Evolutionary conservation across 1,139 yeast species (phyloP), one percentile per base, ranked within the genome.

Genomic region (Suhomyces bolitotheri): DNA sequence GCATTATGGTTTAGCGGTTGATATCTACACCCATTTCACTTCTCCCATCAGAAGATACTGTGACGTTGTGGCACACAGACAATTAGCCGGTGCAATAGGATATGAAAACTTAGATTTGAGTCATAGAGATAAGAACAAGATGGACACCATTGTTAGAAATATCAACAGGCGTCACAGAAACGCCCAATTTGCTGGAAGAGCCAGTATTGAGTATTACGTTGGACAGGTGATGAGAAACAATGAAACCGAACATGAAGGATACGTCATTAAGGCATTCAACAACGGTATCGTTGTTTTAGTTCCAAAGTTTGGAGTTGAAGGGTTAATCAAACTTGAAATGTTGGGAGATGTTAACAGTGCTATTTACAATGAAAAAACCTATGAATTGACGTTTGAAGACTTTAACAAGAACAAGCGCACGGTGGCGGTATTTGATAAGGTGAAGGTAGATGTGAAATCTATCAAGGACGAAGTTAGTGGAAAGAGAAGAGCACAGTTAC

Each of bases 161-260:
- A 90, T 94, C 55, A 94, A 94, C 66, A 82, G 75, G 53, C 83
- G 97, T 51, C 99, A 94, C 60, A 80, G 98, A 62, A 94, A 92
- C 60, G 98, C 98, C 0, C 99, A 94, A 64, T 87, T 92, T 72
- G 99, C 98, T 2, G 98, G 98, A 23, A 78, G 99, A 55, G 96
- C 98, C 22, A 86, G 96, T 58, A 88, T 94, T 46, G 98, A 94
- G 58, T 94, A 92, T 62, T 92, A 88, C 54, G 98, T 94, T 29
- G 98, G 98, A 10, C 98, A 94, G 65, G 97, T 90, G 22, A 84
- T 94, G 84, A 85, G 89, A 58, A 81, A 80, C 53, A 77, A 79
- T 45, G 84, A 82, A 44, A 64, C 79, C 23, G 67, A 66, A 23
- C 96, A 89, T 56, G 94, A 89, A 47, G 98, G 97, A 6, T 90